Base-by-base conservation (phyloP, 1,284 basidiomycete genomes). In the Trichosporon inkin region DNA sequence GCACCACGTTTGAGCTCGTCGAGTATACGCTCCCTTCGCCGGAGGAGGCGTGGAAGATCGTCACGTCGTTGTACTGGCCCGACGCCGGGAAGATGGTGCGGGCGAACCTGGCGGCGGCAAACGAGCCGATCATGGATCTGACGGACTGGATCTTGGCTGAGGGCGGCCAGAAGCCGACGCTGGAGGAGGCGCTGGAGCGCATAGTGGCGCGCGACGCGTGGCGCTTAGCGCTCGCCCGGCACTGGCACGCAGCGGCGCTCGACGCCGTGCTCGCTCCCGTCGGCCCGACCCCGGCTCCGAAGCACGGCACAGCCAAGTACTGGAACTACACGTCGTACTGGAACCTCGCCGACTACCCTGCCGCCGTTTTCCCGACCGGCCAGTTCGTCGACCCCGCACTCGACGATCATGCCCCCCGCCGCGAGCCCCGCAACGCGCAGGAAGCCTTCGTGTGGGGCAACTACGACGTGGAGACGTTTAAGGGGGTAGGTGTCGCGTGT, bases 301-400 rank as follows among this genome's bases (percentile, higher is more conserved):
- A 60, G 24, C 63, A 71, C 34, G 68, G 68, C 17, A 75, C 74
- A 0, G 62, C 70, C 28, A 68, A 65, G 57, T 74, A 77, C 61
- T 75, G 72, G 66, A 65, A 66, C 57, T 89, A 88, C 68, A 88
- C 88, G 0, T 80, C 80, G 68, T 65, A 84, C 44, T 89, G 84
- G 82, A 90, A 89, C 69, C 71, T 81, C 5, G 80, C 88, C 32
- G 88, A 90, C 70, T 88, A 85, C 67, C 81, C 88, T 0, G 81
- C 83, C 2, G 79, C 84, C 11, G 78, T 84, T 3, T 82, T 92
- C 62, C 90, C 90, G 0, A 86, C 86, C 0, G 83, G 85, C 0
- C 62, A 68, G 56, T 81, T 72, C 53, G 58, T 54, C 10, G 63
- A 65, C 28, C 58, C 79, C 78, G n/a, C 80, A 81, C 55, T 80